Conservation (phyloP, 2,329 filamentous ascomycete genomes). For the Teratosphaeria epicoccoides region DNA sequence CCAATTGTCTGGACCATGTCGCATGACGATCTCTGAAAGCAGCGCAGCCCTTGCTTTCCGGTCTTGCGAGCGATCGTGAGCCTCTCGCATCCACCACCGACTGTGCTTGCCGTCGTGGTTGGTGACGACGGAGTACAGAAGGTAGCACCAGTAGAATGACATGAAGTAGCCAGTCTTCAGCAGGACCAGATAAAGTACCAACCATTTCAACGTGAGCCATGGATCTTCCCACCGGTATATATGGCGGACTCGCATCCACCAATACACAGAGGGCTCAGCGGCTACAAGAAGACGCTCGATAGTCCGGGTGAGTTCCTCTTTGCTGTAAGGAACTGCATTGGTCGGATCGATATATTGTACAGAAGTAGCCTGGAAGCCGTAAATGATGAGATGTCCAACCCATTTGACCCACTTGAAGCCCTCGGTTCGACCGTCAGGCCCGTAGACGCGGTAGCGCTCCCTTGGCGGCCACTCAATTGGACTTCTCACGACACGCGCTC, state of each 20-base stretch:
- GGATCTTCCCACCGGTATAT: slow-evolving; percentile 4
- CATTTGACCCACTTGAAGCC: slow-evolving; percentile 3
- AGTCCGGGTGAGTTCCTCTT: not conserved
- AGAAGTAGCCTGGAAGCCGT: slow-evolving; percentile 1
- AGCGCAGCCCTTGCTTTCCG: not conserved
- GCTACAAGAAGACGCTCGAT: slow-evolving; percentile 4
- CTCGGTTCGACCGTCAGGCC: not conserved
- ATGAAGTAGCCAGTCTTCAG: slow-evolving; percentile 4
- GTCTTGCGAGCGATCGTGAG: not conserved
- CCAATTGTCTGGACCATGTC: slow-evolving; percentile 4
- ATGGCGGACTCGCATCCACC: slow-evolving; percentile 5
- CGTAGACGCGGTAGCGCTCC: not conserved
- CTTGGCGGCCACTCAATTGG: slow-evolving; percentile 1
- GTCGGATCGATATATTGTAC: slow-evolving; percentile 5
- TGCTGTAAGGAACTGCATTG: slow-evolving; percentile 1
- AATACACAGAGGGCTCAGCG: slow-evolving; percentile 1
- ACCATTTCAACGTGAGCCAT: slow-evolving; percentile 4
- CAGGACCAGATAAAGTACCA: slow-evolving; percentile 1
- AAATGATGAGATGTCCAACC: slow-evolving; percentile 2
- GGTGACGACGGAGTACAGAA: slow-evolving; percentile 4
- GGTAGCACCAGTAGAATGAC: slow-evolving; percentile 3
- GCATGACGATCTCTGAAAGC: slow-evolving; percentile 4
- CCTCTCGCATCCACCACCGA: slow-evolving; percentile 5
- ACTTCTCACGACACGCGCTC: slow-evolving; percentile 1
- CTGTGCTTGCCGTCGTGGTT: slow-evolving; percentile 4